Percentiles rank a stretch among this genome's conserved stretches.
These are phyloP conservation scores for Chlorencoelia australis DNA, from an alignment of 2,329 filamentous ascomycete species.

Conservation along the genomic window DNA sequence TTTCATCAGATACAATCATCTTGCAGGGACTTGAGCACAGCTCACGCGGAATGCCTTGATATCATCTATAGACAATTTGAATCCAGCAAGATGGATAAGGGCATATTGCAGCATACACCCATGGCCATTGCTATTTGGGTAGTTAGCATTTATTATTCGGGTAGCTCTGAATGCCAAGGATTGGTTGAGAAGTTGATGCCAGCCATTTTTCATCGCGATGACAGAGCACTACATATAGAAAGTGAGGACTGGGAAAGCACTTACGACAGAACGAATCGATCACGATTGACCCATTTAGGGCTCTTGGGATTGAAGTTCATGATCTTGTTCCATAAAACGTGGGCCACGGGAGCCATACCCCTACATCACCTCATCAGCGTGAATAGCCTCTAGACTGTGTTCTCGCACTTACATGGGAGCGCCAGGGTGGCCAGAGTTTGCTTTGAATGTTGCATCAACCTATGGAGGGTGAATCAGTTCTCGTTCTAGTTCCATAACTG, in stretches of 20 bases:
- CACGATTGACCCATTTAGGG: conserved; percentile 91
- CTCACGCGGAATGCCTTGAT: conserved; percentile 93
- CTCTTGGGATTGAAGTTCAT: conserved; percentile 99
- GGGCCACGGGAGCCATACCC: conserved; percentile 85
- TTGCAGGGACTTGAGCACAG: conserved; percentile 1
- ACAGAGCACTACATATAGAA: background rate
- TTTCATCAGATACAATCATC: conserved; percentile 4
- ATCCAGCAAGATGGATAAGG: conserved; percentile 93
- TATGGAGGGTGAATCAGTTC: conserved; percentile 32
- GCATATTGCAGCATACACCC: conserved; percentile 99
- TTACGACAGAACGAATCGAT: conserved; percentile 98
- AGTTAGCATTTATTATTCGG: conserved; percentile 3
- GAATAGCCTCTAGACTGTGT: background rate
- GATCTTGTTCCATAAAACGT: conserved; percentile 98
- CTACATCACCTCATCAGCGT: conserved; percentile 29
- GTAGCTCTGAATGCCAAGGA: too few species aligned
- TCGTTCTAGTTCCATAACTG: conserved; percentile 5
- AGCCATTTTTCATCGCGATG: background rate
- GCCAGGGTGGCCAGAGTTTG: conserved; percentile 97
- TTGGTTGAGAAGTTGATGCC: too few species aligned
- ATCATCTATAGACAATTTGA: conserved; percentile 76
- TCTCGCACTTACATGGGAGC: conserved; percentile 70
- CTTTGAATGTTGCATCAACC: conserved; percentile 94
- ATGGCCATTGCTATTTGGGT: conserved; percentile 71
- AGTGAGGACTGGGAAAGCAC: conserved; percentile 31